These are phyloP conservation scores for Erysimum cheiri DNA, from an alignment of 441 rosid genomes.

Conservation along the genomic window DNA sequence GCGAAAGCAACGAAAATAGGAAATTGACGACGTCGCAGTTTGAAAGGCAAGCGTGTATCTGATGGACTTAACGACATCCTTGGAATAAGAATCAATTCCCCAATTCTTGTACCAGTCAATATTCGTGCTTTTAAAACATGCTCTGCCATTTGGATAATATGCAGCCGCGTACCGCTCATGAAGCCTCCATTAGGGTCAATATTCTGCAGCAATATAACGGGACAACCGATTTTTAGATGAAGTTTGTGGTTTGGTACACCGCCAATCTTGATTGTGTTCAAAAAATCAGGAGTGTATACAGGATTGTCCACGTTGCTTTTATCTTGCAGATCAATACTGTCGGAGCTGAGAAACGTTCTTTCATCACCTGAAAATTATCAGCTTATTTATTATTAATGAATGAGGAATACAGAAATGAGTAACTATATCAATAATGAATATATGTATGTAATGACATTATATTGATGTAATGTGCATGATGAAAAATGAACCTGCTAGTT, in stretches of 20 bases:
- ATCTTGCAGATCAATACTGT: not conserved
- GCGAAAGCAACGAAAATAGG: not conserved
- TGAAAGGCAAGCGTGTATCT: not conserved
- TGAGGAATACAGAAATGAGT: too few relatives aligned
- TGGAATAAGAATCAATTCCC: not conserved
- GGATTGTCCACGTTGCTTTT: not conserved
- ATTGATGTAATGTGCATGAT: too few relatives aligned
- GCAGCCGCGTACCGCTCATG: not conserved
- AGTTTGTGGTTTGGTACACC: not conserved
- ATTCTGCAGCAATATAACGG: not conserved
- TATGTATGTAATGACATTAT: too few relatives aligned
- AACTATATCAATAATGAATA: too few relatives aligned
- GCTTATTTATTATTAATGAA: too few relatives aligned
- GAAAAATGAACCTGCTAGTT: too few relatives aligned
- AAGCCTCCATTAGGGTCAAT: not conserved
- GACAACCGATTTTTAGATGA: not conserved
- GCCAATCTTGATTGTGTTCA: not conserved
- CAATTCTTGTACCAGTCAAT: not conserved
- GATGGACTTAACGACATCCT: not conserved
- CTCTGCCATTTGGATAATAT: not conserved
- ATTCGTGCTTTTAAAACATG: not conserved
- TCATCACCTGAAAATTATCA: not conserved
- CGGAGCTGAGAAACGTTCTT: not conserved
- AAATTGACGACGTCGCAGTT: not conserved
- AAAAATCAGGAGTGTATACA: not conserved